Evolutionary conservation across 495 filamentous ascomycete species (phyloP).

Genomic region (Penicillium ochrochloron): DNA sequence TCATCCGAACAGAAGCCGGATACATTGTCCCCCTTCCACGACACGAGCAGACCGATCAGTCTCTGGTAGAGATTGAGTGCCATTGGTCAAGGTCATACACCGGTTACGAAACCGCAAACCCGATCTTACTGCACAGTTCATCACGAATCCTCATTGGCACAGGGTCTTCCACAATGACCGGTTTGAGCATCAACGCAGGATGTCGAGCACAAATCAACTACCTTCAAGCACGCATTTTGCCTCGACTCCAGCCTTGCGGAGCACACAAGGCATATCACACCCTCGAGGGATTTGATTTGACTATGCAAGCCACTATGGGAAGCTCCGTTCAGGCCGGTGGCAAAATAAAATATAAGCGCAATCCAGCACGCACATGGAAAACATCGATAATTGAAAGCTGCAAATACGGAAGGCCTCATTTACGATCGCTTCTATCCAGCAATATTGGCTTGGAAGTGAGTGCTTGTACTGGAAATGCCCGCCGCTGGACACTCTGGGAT

Average conservation of each 20-base stretch:
- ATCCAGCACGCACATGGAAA: conserved; percentile 14
- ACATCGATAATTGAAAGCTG: conserved; percentile 15
- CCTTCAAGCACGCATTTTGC: conserved; percentile 1
- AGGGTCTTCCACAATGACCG: background rate
- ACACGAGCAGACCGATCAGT: background rate
- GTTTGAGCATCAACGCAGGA: conserved; percentile 2
- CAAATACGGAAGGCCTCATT: background rate
- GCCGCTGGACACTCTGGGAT: conserved; percentile 20
- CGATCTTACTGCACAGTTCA: background rate
- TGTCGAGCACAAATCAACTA: conserved; percentile 6
- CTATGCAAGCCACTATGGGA: background rate
- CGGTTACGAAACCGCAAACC: background rate
- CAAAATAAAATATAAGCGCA: conserved; percentile 13
- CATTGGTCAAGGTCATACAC: conserved; percentile 11
- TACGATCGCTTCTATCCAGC: conserved; percentile 8
- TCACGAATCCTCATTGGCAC: conserved; percentile 19
- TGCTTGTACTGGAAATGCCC: conserved; percentile 22
- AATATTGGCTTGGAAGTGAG: conserved; percentile 20
- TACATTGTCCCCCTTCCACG: conserved; percentile 16
- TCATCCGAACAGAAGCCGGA: conserved; percentile 15
- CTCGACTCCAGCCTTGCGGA: conserved; percentile 6
- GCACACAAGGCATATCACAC: background rate
- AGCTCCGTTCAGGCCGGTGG: conserved; percentile 8
- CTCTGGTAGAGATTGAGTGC: conserved; percentile 8
- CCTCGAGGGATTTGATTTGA: conserved; percentile 7